A percentile compares a stretch with the other conserved stretches of the same genome.
These are phyloP conservation scores for Phytophthora cajani DNA, from an alignment of 352 stramenopile species.

Conservation along the genomic window DNA sequence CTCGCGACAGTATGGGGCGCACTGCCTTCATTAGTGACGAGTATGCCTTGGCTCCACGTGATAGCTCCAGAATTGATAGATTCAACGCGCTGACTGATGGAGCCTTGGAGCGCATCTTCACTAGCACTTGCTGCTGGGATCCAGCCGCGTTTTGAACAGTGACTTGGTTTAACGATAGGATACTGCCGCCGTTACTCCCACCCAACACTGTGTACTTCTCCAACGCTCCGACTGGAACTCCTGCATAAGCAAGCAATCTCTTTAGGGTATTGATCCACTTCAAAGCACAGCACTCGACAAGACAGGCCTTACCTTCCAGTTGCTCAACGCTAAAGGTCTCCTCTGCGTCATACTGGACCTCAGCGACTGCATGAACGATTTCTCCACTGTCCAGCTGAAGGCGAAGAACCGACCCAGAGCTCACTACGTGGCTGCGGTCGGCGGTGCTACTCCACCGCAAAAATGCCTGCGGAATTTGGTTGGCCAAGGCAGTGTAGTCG, in stretches of 20 bases:
- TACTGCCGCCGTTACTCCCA: conserved; percentile 33
- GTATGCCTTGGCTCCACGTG: conserved; percentile 54
- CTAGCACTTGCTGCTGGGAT: conserved; percentile 31
- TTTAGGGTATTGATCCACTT: not conserved
- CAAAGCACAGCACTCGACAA: not conserved
- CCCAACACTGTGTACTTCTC: conserved; percentile 67
- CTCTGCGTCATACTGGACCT: conserved; percentile 55
- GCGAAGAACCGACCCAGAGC: conserved; percentile 44
- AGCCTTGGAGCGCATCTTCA: conserved; percentile 19
- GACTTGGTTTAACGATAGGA: conserved; percentile 43
- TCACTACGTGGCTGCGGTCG: conserved; percentile 26
- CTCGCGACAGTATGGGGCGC: conserved; percentile 54
- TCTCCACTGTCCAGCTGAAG: conserved; percentile 21
- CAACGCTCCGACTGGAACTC: conserved; percentile 56
- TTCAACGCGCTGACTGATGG: conserved; percentile 21
- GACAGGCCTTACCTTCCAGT: conserved; percentile 48
- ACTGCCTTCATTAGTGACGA: conserved; percentile 50
- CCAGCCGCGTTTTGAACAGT: conserved; percentile 39
- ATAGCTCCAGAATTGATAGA: conserved; percentile 44
- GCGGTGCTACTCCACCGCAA: conserved; percentile 34
- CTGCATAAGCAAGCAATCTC: conserved; percentile 28
- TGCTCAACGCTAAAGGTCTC: conserved; percentile 48
- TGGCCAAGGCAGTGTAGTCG: conserved; percentile 2
- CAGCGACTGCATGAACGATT: conserved; percentile 37
- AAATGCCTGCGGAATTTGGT: conserved; percentile 43